phyloP scores from a whole-genome alignment of 2,329 filamentous ascomycete genomes.

The Basipetospora chlamydospora region DNA sequence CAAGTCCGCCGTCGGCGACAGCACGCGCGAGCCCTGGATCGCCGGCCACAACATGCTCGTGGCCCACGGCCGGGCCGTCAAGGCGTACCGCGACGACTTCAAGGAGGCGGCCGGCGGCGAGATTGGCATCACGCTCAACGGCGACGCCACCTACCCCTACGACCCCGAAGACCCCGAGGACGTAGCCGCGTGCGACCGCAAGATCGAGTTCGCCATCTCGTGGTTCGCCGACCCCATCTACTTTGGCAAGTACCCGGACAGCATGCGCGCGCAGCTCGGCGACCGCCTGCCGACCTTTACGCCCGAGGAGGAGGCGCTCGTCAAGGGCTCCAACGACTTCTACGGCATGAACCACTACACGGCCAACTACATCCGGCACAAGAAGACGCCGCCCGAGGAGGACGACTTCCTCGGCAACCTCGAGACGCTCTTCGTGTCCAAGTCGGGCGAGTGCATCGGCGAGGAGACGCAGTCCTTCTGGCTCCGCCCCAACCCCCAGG shows the following conservation, averaged over 20 bases:
- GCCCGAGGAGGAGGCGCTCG: slow-evolving; percentile 54
- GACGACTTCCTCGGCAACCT: slow-evolving; percentile 65
- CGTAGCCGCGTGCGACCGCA: slow-evolving; percentile 61
- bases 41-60: slow-evolving; percentile 69
- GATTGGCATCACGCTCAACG: slow-evolving; percentile 81
- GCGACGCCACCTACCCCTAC: slow-evolving; percentile 72
- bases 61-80: slow-evolving; percentile 67
- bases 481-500: slow-evolving; percentile 61
- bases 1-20: slow-evolving; percentile 58
- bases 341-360: slow-evolving; percentile 95
- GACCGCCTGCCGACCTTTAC: slow-evolving; percentile 63
- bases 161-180: slow-evolving; percentile 62
- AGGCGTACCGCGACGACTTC: slow-evolving; percentile 71
- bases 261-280: slow-evolving; percentile 70
- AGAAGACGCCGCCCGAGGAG: slow-evolving; percentile 40
- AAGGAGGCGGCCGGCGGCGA: slow-evolving; percentile 56
- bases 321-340: slow-evolving; percentile 81
- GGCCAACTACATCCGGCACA: slow-evolving; percentile 71
- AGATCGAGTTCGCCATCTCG: slow-evolving; percentile 74
- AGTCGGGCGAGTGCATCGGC: slow-evolving; percentile 59
- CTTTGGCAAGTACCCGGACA: slow-evolving; percentile 68
- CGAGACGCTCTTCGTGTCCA: slow-evolving; percentile 56
- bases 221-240: slow-evolving; percentile 88
- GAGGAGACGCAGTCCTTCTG: slow-evolving; percentile 71
- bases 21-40: slow-evolving; percentile 64